Base-by-base conservation (phyloP, 345 rosid genomes). In the Populus pruinosa region DNA sequence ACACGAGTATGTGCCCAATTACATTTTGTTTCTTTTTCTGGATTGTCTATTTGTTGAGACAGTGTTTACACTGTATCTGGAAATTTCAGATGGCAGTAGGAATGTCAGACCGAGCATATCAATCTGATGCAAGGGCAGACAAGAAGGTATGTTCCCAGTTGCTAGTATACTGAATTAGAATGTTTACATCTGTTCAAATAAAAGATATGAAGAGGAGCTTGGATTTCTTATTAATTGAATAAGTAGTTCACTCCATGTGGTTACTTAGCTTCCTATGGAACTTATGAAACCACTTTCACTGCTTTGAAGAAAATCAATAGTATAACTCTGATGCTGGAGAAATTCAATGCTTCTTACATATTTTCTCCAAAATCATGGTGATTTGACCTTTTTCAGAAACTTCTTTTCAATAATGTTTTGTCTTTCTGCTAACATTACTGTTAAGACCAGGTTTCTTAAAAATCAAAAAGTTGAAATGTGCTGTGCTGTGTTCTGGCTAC, bases 51-150 rank as follows among this genome's bases (percentile, higher is more conserved):
- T 33, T 74, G 59, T 41, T 61, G 62, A 80, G 76, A 62, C 31
- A 35, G 43, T 21, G 35, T 71, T 72, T 41, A 41, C 82, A 41
- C 67, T 25, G 13, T 20, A 20, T 70, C 55, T 74, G 68, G 55
- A 71, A 81, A 69, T 73, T 81, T 80, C 86, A 95, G 99, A 91
- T 95, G 99, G 99, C 96, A 0, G 94, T 86, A n/a, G 98, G 95
- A 65, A 93, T 95, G 88, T 91, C 93, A 75, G 97, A 92, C 79
- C 88, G 90, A 47, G 81, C 86, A 21, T 90, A 90, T 82, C 92
- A 87, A 47, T 84, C 83, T 43, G 97, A 90, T 82, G 80, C 79
- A 68, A 89, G 93, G 80, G 83, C 89, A 71, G 98, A 93, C 86
- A 76, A 82, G 85, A 95, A 93, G 98, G 99, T 93, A 74, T 64